These are phyloP conservation scores for Rhipidocladum racemiflorum DNA, from an alignment of 176 grass and related monocot species.

Conservation along the genomic window DNA sequence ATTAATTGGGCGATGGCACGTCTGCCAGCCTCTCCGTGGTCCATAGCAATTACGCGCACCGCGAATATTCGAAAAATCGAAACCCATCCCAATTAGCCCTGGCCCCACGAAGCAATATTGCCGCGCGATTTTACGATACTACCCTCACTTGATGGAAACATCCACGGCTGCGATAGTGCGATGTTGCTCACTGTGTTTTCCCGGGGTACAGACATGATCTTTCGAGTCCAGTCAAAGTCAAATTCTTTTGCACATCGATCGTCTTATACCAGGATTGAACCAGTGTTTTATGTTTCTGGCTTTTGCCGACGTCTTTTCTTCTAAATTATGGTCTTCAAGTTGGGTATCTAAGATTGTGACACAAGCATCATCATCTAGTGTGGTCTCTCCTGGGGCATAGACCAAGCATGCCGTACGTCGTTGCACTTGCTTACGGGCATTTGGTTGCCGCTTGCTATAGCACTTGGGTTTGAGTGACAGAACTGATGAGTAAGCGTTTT, in stretches of 20 bases:
- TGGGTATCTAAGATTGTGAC: background rate
- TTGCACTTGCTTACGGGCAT: background rate
- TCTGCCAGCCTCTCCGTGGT: background rate
- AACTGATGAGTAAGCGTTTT: too few species aligned
- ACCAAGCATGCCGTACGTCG: background rate
- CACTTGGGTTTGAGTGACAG: background rate
- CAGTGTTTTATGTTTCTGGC: too few species aligned
- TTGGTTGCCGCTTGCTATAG: background rate
- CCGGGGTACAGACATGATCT: background rate
- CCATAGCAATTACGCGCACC: conserved; percentile 14
- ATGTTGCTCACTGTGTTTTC: too few species aligned
- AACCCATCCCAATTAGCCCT: background rate
- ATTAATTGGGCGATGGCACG: background rate
- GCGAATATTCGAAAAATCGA: conserved; percentile 52
- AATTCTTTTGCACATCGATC: too few species aligned
- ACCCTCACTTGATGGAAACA: background rate
- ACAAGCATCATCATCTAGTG: background rate
- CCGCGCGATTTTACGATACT: background rate
- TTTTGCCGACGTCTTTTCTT: too few species aligned
- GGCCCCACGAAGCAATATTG: conserved; percentile 1
- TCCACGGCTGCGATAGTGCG: background rate
- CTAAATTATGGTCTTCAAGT: too few species aligned
- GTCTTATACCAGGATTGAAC: too few species aligned
- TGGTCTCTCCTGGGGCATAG: background rate
- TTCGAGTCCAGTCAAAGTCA: background rate